phyloP scores from a whole-genome alignment of 345 rosid genomes.

The Pistacia integerrima region DNA sequence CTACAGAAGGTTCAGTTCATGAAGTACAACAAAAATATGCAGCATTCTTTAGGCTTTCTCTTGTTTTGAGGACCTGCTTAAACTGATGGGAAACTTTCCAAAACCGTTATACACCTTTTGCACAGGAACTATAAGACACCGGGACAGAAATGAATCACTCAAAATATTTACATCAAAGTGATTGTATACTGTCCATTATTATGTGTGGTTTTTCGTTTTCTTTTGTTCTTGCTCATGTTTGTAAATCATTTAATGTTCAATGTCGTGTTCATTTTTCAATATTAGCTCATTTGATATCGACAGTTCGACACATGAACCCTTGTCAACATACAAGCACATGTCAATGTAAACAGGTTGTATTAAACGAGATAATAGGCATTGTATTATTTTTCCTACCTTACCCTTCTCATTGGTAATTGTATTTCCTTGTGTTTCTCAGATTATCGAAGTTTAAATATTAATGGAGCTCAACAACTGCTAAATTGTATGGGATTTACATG shows the following conservation, averaged over 20 bases:
- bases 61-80: neutral
- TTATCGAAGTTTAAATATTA: no score
- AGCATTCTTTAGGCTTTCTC: neutral
- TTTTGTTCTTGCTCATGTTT: neutral
- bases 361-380: neutral
- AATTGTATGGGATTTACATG: no score
- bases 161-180: neutral
- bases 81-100: neutral
- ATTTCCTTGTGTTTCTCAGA: neutral
- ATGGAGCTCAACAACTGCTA: no score
- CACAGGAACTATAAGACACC: neutral
- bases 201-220: neutral
- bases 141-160: neutral
- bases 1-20: neutral
- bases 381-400: neutral
- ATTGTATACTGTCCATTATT: neutral
- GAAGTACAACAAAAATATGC: neutral
- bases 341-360: no score
- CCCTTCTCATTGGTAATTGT: neutral
- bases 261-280: neutral
- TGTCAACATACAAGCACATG: neutral
- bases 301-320: neutral
- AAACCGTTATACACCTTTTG: neutral
- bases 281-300: neutral
- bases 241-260: neutral